phyloP scores from a whole-genome alignment of 2,329 filamentous ascomycete species.

The Geoglossum cookeanum region DNA sequence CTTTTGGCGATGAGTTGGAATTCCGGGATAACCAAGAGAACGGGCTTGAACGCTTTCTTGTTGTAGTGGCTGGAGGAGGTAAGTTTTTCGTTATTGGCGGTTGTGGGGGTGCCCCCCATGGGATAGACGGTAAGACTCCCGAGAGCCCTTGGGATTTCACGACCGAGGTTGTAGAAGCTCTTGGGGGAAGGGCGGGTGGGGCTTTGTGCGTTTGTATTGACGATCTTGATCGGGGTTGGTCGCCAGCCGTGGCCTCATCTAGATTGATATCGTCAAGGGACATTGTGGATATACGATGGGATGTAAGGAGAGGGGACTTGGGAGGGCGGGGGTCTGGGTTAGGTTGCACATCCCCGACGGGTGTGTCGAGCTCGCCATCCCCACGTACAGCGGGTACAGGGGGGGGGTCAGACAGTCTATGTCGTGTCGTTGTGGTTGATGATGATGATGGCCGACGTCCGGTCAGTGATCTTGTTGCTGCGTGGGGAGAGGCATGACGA shows the following conservation, averaged over 20 bases:
- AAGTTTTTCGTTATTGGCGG: slow-evolving; percentile 10
- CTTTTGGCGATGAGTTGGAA: slow-evolving; percentile 31
- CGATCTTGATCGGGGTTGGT: slow-evolving; percentile 12
- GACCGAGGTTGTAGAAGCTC: slow-evolving; percentile 10
- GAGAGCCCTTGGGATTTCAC: slow-evolving; percentile 44
- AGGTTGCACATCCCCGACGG: slow-evolving; percentile 11
- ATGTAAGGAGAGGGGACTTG: slow-evolving; percentile 33
- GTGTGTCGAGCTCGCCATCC: slow-evolving; percentile 15
- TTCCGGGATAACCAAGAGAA: slow-evolving; percentile 69
- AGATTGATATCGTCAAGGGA: slow-evolving; percentile 50
- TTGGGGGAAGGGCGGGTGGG: slow-evolving; percentile 36
- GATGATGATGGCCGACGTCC: slow-evolving; percentile 23
- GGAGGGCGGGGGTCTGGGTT: slow-evolving; percentile 12
- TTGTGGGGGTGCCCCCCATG: slow-evolving; percentile 39
- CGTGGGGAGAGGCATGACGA: slow-evolving; percentile 29
- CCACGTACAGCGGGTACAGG: slow-evolving; percentile 12
- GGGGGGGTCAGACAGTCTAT: slow-evolving; percentile 4
- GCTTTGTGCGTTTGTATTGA: slow-evolving; percentile 9
- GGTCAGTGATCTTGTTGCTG: slow-evolving; percentile 33
- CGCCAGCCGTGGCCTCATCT: slow-evolving; percentile 13
- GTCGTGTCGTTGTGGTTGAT: slow-evolving; percentile 15
- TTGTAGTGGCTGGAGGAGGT: slow-evolving; percentile 13
- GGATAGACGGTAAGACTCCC: slow-evolving; percentile 50
- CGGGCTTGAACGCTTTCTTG: slow-evolving; percentile 67
- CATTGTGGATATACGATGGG: slow-evolving; percentile 34